Percentiles rank a stretch among this genome's conserved stretches.
Conservation (phyloP, 768 basidiomycete species). For the Nidularia pulvinata region DNA sequence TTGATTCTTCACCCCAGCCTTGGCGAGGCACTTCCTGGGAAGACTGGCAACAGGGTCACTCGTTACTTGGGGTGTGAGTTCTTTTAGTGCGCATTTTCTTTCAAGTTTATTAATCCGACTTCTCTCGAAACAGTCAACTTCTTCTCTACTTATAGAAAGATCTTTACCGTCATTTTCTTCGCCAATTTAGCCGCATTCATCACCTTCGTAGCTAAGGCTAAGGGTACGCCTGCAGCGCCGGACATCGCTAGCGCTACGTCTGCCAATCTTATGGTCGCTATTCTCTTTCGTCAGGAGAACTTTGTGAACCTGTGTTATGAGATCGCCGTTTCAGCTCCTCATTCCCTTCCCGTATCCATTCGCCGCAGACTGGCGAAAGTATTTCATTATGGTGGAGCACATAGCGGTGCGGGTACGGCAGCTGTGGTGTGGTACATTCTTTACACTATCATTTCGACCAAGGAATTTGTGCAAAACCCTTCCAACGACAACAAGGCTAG, state of each 20-base stretch:
- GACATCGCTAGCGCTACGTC: constrained; percentile 36
- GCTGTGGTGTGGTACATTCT: constrained; percentile 51
- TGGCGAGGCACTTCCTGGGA: constrained; percentile 22
- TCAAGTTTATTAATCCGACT: neutral
- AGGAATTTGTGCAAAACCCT: constrained; percentile 23
- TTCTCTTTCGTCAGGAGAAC: constrained; percentile 48
- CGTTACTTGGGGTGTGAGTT: constrained; percentile 27
- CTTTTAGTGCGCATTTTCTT: constrained; percentile 28
- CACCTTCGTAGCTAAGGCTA: constrained; percentile 26
- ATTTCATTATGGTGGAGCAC: constrained; percentile 56
- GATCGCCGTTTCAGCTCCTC: constrained; percentile 37
- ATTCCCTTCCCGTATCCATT: constrained; percentile 32
- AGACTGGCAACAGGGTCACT: constrained; percentile 5
- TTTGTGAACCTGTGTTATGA: constrained; percentile 53
- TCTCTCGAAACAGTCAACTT: constrained; percentile 17
- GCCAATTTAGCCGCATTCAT: constrained; percentile 50
- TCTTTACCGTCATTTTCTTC: constrained; percentile 53
- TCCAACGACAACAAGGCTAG: constrained; percentile 14
- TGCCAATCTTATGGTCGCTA: constrained; percentile 40
- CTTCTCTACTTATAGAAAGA: constrained; percentile 44
- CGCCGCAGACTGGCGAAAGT: constrained; percentile 47
- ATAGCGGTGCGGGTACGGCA: constrained; percentile 52
- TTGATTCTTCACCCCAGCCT: constrained; percentile 46
- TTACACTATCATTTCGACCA: constrained; percentile 40
- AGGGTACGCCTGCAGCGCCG: constrained; percentile 28